phyloP scores from a whole-genome alignment of 768 basidiomycete genomes.

The Russula earlei region DNA sequence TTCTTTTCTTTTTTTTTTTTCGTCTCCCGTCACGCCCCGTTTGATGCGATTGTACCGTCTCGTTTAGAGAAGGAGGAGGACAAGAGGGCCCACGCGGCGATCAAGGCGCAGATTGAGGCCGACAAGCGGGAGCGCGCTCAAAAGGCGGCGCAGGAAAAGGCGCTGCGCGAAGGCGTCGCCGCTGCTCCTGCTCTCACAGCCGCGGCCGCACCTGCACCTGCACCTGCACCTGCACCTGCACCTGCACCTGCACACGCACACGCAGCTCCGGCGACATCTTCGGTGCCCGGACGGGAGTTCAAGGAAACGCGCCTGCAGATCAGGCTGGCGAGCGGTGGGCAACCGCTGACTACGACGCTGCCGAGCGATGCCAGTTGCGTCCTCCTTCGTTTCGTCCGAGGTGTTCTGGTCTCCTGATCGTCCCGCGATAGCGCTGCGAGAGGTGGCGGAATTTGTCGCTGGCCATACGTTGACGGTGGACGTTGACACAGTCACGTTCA shows the following conservation, averaged over 20 bases:
- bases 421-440: slow-evolving; percentile 50
- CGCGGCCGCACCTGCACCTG: no score
- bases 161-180: slow-evolving; percentile 66
- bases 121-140: slow-evolving; percentile 87
- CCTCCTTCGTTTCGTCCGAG: background rate
- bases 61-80: slow-evolving; percentile 81
- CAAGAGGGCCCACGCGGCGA: slow-evolving; percentile 70
- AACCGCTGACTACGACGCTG: slow-evolving; percentile 71
- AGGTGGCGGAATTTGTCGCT: slow-evolving; percentile 83
- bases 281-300: slow-evolving; percentile 59
- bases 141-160: slow-evolving; percentile 85
- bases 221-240: no score
- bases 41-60: background rate
- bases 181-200: slow-evolving; percentile 29
- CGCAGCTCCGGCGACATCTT: slow-evolving; percentile 29
- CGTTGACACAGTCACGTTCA: slow-evolving; percentile 69
- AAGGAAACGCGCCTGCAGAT: slow-evolving; percentile 87
- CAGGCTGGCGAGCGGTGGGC: slow-evolving; percentile 70
- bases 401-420: slow-evolving; percentile 2
- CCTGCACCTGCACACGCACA: no score
- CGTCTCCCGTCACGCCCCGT: no score
- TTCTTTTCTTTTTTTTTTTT: no score
- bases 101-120: slow-evolving; percentile 91
- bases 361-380: slow-evolving; percentile 69
- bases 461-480: slow-evolving; percentile 59